Evolutionary conservation across 1,139 yeast species (phyloP), one percentile per base, ranked within the genome.

Genomic region (Kodamaea alishanica): DNA sequence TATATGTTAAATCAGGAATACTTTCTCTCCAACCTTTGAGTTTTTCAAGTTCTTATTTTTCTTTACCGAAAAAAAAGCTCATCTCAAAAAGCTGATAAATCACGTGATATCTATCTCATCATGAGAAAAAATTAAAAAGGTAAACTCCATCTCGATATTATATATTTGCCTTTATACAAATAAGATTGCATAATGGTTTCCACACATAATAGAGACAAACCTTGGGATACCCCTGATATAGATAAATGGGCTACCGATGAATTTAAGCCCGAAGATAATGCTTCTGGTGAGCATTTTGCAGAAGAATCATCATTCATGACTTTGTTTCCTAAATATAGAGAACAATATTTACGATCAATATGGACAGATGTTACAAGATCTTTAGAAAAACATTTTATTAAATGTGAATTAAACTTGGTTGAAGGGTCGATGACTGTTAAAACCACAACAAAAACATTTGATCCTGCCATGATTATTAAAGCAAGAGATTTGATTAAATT

Each of bases 351-450:
- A 45, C 83, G 89, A 54, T 82, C 87, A 42, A 78, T 92, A 39
- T 94, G 98, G 98, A 83, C 86, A 40, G 97, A 92, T 50, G 95
- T 92, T 7, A 88, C 97, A 2, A 79, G 77, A 49, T 75, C 92
- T 0, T 69, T 94, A 34, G 88, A 84, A 24, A 74, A 76, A 40
- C 81, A 81, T 53, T 82, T 85, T 44, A 73, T 92, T 38, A 82
- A 82, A 20, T 87, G 97, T 63, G 85, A 83, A 38, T 70, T 92
- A 48, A 89, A 92, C 64, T 69, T 92, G 50, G 96, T 94, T 12
- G 98, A 92, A 60, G 99, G 99, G 34, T 81, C 96, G 7, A 92
- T 92, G 97, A 83, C 96, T 0, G 98, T 92, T 20, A 87, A 83
- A 55, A 92, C 99, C 22, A 90, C 98, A 1, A 76, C 95, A 61